Percentiles rank a stretch among this genome's conserved stretches.
These are phyloP conservation scores for Fragaria vesca DNA, from an alignment of 306 rosid species.

Conservation along the genomic window DNA sequence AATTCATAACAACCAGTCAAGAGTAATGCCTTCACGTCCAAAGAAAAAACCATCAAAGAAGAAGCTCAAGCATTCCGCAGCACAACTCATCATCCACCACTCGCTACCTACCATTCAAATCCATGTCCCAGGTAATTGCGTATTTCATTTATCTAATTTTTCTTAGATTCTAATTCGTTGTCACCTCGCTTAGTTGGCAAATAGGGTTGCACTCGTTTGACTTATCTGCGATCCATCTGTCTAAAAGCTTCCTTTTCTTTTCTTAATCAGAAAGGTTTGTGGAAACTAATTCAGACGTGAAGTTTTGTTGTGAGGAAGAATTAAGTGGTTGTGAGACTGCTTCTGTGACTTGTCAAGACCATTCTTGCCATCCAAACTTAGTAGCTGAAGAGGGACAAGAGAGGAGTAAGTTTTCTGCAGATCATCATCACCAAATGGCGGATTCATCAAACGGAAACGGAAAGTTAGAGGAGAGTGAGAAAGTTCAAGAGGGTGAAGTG, in stretches of 20 bases:
- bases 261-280: neutral
- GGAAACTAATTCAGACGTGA: neutral
- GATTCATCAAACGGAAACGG: constrained; percentile 40
- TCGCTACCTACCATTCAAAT: constrained; percentile 40
- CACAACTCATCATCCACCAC: constrained; percentile 31
- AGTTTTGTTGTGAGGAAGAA: constrained; percentile 9
- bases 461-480: constrained; percentile 27
- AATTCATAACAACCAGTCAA: constrained; percentile 43
- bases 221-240: constrained; percentile 12
- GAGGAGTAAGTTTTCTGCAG: constrained; percentile 10
- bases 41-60: constrained; percentile 27
- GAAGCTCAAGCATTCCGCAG: constrained; percentile 18
- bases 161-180: neutral
- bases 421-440: constrained; percentile 38
- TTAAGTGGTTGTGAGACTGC: neutral
- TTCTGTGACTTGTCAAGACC: constrained; percentile 12
- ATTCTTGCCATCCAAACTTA: constrained; percentile 1
- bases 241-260: constrained; percentile 1
- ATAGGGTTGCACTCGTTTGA: neutral
- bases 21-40: constrained; percentile 37
- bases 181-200: neutral
- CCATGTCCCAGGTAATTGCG: constrained; percentile 25
- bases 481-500: constrained; percentile 20
- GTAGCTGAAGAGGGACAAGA: constrained; percentile 27
- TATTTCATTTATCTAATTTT: too few relatives aligned